Base-by-base conservation (phyloP, 768 basidiomycete genomes). In the Mycena epipterygia region DNA sequence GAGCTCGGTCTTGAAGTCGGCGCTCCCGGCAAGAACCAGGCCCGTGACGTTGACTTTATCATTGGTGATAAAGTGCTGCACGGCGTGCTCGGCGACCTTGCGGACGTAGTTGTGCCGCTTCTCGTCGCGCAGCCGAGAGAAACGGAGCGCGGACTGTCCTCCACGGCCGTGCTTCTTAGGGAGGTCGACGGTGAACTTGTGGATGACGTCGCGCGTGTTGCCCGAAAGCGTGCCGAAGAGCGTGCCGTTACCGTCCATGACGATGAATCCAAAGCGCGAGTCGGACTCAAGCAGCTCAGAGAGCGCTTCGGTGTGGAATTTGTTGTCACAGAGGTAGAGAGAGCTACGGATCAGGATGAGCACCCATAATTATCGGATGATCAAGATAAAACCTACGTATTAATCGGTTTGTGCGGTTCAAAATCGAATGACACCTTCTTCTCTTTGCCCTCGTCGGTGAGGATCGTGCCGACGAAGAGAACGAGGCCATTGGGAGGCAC, bases 141-240 rank as follows among this genome's bases (percentile, higher is more conserved):
- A 99, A 93, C 98, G 98, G 49, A 99, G 89, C 29, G 98, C 98
- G 64, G 98, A 99, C 83, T 99, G 98, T 82, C 98, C 98, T 90
- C 98, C 98, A 87, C 98, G 96, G 72, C 97, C 97, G 81, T 99
- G 98, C 87, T 99, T 99, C 87, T 99, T 99, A 48, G 98, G 98
- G 13, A 99, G 89, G 82, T 99, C 98, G 79, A 99, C 98, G 23
- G 95, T 95, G 85, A 99, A 98, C 83, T 99, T 99, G 86, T 99
- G 98, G 65, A 97, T 87, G 60, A 99, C 90, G 74, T 98, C 97
- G 73, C 98, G 95, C 23, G 98, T 97, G 83, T 99, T 99, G 55
- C 98, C 98, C 0, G 97, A 91, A 64, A 99, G 90, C 5, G 93
- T 94, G 67, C 98, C 98, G 76, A 98, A 99, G 39, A 99, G 91